These are phyloP conservation scores for Tritrichomonas foetus DNA, from an alignment of 208 protist genomes.

Conservation along the genomic window DNA sequence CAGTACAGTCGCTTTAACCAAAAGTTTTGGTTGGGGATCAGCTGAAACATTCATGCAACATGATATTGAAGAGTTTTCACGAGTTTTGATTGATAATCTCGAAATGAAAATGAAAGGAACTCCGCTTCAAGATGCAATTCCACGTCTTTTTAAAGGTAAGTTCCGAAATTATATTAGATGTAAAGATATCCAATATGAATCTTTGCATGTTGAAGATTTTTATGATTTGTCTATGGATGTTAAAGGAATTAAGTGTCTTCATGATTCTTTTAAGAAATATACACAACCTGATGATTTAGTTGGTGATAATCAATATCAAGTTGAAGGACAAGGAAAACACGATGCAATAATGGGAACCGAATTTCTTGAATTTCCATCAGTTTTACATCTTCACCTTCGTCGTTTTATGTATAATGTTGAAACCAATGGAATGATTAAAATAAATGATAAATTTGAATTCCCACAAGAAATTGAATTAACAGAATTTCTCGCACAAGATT, in stretches of 20 bases:
- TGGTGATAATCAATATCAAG: background rate
- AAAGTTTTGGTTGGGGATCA: background rate
- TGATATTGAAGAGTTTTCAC: constrained; percentile 71
- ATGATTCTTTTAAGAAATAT: background rate
- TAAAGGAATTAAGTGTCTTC: background rate
- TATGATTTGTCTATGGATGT: background rate
- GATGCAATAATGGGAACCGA: background rate
- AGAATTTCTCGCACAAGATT: constrained; percentile 42
- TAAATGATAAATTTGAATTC: constrained; percentile 65
- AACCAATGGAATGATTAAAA: constrained; percentile 65
- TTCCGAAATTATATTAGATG: background rate
- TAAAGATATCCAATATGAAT: background rate
- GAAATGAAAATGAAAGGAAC: constrained; percentile 73
- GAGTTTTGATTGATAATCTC: constrained; percentile 74
- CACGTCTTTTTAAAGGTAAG: background rate
- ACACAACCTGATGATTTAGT: background rate
- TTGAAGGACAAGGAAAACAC: background rate
- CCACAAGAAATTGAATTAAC: constrained; percentile 58
- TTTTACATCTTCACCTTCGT: background rate
- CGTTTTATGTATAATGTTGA: constrained; percentile 71
- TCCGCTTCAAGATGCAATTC: background rate
- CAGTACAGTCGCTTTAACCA: constrained; percentile 57
- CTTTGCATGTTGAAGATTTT: background rate
- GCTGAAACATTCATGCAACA: constrained; percentile 75
- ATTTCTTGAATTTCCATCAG: background rate